These are phyloP conservation scores for Datura wrightii DNA, from an alignment of 257 asterid species.

Conservation along the genomic window DNA sequence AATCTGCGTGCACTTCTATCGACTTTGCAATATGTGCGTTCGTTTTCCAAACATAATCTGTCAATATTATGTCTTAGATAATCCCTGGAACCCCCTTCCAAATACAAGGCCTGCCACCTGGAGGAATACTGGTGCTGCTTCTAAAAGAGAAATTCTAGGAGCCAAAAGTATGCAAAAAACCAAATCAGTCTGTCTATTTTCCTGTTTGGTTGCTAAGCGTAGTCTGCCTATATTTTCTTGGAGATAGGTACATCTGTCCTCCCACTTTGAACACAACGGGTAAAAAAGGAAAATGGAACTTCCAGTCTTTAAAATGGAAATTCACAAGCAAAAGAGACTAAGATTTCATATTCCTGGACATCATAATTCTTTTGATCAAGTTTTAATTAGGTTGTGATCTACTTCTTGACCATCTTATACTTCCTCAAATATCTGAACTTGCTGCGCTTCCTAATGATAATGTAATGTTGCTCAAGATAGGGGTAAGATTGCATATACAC, in stretches of 20 bases:
- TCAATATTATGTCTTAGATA: neutral
- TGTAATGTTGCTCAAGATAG: neutral
- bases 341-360: neutral
- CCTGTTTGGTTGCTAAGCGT: slow-evolving; percentile 21
- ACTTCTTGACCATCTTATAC: slow-evolving; percentile 2
- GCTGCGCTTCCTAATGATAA: slow-evolving; percentile 16
- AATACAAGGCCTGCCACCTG: neutral
- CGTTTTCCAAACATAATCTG: slow-evolving; percentile 21
- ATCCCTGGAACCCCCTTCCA: neutral
- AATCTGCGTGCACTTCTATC: slow-evolving; percentile 95
- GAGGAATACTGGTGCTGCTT: neutral
- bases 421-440: slow-evolving; percentile 18
- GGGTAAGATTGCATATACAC: too few relatives aligned
- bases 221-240: neutral
- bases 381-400: neutral
- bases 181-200: neutral
- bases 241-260: neutral
- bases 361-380: slow-evolving; percentile 4
- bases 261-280: slow-evolving; percentile 7
- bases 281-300: slow-evolving; percentile 26
- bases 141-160: slow-evolving; percentile 8
- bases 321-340: neutral
- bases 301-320: neutral
- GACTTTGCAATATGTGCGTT: slow-evolving; percentile 93
- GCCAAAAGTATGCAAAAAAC: neutral